These are phyloP conservation scores for Pyricularia sp. DNA, from an alignment of 2,329 filamentous ascomycete species.

Conservation along the genomic window DNA sequence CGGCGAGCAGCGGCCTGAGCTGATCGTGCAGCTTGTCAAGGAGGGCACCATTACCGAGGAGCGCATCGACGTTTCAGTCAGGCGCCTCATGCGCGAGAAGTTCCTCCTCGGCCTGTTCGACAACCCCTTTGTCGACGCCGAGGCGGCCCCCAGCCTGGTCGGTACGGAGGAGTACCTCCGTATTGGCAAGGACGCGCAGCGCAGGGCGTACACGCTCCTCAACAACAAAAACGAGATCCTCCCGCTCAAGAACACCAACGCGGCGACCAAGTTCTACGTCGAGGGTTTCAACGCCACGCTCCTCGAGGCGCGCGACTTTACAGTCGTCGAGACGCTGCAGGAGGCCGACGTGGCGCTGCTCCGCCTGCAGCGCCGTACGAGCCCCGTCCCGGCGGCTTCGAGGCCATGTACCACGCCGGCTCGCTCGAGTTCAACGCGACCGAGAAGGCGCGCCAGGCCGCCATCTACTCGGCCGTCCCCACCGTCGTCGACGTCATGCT, in stretches of 20 bases:
- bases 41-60: constrained; percentile 25
- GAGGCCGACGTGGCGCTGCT: constrained; percentile 28
- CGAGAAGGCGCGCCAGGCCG: constrained; percentile 9
- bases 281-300: not conserved
- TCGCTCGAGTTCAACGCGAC: constrained; percentile 8
- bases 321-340: constrained; percentile 18
- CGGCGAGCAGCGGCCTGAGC: constrained; percentile 32
- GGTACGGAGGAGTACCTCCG: constrained; percentile 29
- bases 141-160: constrained; percentile 25
- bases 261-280: not conserved
- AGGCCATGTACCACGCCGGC: constrained; percentile 23
- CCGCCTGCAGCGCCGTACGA: constrained; percentile 25
- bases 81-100: constrained; percentile 33
- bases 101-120: constrained; percentile 39
- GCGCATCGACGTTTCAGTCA: constrained; percentile 31
- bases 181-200: constrained; percentile 22
- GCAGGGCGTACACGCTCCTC: constrained; percentile 13
- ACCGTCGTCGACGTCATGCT: constrained; percentile 29
- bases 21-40: constrained; percentile 32
- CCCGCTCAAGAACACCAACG: not conserved
- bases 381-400: constrained; percentile 27
- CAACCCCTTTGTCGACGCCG: constrained; percentile 33
- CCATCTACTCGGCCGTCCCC: constrained; percentile 23
- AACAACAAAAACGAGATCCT: not conserved
- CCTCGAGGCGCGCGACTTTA: not conserved